phyloP scores from a whole-genome alignment of 164 flowering plant species.

The Vitis rotundifolia region DNA sequence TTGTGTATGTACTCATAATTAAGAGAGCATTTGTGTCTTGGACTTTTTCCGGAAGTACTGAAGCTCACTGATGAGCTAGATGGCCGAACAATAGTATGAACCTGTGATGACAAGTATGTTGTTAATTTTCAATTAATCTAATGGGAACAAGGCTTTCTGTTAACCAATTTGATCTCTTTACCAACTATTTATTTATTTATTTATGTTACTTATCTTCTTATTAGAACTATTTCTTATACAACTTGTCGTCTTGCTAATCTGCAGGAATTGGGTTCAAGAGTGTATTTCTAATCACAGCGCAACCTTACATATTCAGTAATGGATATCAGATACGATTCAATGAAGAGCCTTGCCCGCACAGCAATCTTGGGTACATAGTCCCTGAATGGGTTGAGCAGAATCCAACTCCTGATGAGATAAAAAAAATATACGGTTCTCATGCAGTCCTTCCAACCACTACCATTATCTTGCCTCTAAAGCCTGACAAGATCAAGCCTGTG shows the following conservation, averaged over 20 bases:
- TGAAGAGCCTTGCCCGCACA: conserved; percentile 50
- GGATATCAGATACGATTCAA: conserved; percentile 64
- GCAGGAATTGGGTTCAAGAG: conserved; percentile 83
- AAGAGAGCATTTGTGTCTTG: too few species aligned
- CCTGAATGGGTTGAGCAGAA: conserved; percentile 73
- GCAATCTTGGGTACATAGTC: conserved; percentile 58
- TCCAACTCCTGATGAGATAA: conserved; percentile 45
- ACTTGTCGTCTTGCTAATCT: background rate
- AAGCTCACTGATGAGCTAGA: too few species aligned
- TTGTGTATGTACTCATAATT: too few species aligned
- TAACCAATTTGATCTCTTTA: too few species aligned
- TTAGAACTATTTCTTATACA: background rate
- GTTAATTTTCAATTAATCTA: too few species aligned
- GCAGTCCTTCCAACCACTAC: conserved; percentile 49
- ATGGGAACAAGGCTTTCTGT: too few species aligned
- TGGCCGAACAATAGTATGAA: too few species aligned
- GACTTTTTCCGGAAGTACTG: too few species aligned
- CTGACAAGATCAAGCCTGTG: conserved; percentile 59
- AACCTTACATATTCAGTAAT: conserved; percentile 66
- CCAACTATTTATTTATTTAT: too few species aligned
- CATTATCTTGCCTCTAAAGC: conserved; percentile 55
- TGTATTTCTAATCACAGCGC: conserved; percentile 61
- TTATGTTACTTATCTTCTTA: too few species aligned
- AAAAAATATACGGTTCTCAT: conserved; percentile 39
- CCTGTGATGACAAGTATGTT: too few species aligned